These are phyloP conservation scores for Papiliotrema nemorosa DNA, from an alignment of 1,284 basidiomycete genomes.

Conservation along the genomic window DNA sequence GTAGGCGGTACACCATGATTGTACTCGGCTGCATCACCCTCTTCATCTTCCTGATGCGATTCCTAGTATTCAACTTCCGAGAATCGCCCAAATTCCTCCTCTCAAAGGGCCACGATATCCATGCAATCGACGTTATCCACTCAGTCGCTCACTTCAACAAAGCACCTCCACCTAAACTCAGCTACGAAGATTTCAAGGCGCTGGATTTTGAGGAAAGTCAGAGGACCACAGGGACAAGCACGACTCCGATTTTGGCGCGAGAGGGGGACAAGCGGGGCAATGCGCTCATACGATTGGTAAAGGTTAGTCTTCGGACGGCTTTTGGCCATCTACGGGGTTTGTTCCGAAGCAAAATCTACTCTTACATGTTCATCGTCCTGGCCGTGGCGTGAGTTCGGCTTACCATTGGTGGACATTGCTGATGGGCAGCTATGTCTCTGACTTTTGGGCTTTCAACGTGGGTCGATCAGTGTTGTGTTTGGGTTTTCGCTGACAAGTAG, in stretches of 20 bases:
- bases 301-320: slow-evolving; percentile 18
- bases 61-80: slow-evolving; percentile 65
- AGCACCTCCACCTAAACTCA: slow-evolving; percentile 35
- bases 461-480: neutral
- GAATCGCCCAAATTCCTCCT: slow-evolving; percentile 74
- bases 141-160: slow-evolving; percentile 65
- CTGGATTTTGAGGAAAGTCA: slow-evolving; percentile 30
- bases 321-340: slow-evolving; percentile 41
- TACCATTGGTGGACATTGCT: neutral
- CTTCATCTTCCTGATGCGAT: slow-evolving; percentile 58
- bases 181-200: slow-evolving; percentile 44
- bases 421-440: slow-evolving; percentile 25
- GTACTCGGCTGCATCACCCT: slow-evolving; percentile 49
- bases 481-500: slow-evolving; percentile 15
- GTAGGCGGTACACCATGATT: slow-evolving; percentile 51
- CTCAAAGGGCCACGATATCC: slow-evolving; percentile 63
- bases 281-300: slow-evolving; percentile 18
- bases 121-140: slow-evolving; percentile 68
- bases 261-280: neutral
- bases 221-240: neutral
- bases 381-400: slow-evolving; percentile 24
- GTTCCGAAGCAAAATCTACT: slow-evolving; percentile 35
- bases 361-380: slow-evolving; percentile 38
- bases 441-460: slow-evolving; percentile 43
- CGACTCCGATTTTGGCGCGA: slow-evolving; percentile 1